phyloP scores from a whole-genome alignment of 2,329 filamentous ascomycete genomes.

The Neonectria magnoliae region DNA sequence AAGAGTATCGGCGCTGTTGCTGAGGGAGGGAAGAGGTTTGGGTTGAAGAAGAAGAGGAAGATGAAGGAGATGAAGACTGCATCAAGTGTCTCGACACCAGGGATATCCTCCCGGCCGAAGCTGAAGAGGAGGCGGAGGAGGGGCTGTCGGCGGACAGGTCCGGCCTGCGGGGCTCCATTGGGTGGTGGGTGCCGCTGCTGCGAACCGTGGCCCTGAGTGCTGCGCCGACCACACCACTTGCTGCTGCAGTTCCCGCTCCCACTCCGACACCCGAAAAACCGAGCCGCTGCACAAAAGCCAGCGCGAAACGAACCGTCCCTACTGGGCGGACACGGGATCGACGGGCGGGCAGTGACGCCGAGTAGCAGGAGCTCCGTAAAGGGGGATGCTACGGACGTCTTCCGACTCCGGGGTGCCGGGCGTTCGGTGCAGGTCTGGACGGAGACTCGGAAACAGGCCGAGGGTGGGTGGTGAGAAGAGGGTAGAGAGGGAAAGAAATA shows the following conservation, averaged over 20 bases:
- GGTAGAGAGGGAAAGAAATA: background rate
- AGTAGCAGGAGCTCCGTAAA: conserved; percentile 10
- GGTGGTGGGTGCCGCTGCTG: conserved; percentile 7
- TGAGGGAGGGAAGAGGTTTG: conserved; percentile 29
- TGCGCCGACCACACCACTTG: conserved; percentile 27
- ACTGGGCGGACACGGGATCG: background rate
- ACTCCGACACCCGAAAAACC: conserved; percentile 14
- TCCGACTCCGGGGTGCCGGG: conserved; percentile 31
- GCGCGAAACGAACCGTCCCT: conserved; percentile 23
- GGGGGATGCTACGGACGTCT: conserved; percentile 28
- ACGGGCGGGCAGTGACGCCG: conserved; percentile 7
- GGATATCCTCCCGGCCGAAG: conserved; percentile 43
- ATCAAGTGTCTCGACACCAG: conserved; percentile 43
- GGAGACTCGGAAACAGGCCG: conserved; percentile 26
- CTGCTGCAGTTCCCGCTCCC: conserved; percentile 18
- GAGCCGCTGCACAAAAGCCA: conserved; percentile 34
- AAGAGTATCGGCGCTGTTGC: conserved; percentile 37
- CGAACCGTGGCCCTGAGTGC: conserved; percentile 22
- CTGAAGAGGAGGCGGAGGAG: conserved; percentile 39
- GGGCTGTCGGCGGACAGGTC: conserved; percentile 44
- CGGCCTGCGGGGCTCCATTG: conserved; percentile 45
- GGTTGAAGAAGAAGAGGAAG: conserved; percentile 23
- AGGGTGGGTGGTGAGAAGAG: conserved; percentile 3
- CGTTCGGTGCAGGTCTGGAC: conserved; percentile 11
- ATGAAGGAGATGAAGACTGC: conserved; percentile 26